phyloP scores from a whole-genome alignment of 208 protist genomes.

The Leptomonas pyrrhocoris region DNA sequence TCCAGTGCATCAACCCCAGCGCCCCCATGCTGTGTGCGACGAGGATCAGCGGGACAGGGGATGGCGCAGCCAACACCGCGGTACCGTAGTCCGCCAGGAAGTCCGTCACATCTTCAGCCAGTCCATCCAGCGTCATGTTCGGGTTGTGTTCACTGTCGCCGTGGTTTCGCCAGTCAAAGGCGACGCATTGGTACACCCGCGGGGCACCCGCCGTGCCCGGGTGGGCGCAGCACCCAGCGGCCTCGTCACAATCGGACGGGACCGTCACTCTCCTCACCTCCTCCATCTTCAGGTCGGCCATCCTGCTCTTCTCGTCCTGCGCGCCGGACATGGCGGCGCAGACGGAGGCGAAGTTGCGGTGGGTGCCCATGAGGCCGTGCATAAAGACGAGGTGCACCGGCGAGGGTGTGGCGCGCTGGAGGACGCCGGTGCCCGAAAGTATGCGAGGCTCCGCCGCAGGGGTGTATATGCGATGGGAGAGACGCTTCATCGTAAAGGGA shows the following conservation, averaged over 20 bases:
- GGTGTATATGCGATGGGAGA: conserved; percentile 24
- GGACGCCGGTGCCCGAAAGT: conserved; percentile 14
- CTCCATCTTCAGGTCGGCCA: conserved; percentile 26
- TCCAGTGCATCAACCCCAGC: conserved; percentile 52
- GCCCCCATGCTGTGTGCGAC: conserved; percentile 59
- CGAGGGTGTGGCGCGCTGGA: conserved; percentile 23
- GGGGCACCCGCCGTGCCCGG: conserved; percentile 6
- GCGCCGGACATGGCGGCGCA: conserved; percentile 37
- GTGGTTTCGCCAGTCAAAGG: conserved; percentile 63
- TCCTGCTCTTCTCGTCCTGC: conserved; percentile 24
- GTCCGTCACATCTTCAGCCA: conserved; percentile 45
- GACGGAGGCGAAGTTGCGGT: conserved; percentile 46
- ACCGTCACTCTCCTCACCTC: conserved; percentile 16
- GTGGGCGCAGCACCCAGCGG: conserved; percentile 3
- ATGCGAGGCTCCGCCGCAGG: conserved; percentile 15
- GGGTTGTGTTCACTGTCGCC: conserved; percentile 42
- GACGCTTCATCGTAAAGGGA: conserved; percentile 9
- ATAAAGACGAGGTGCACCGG: conserved; percentile 48
- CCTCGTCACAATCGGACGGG: conserved; percentile 6
- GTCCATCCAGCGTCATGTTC: conserved; percentile 41
- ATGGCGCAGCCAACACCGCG: background rate
- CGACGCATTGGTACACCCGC: conserved; percentile 31
- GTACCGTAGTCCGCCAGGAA: conserved; percentile 33
- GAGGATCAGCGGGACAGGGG: conserved; percentile 38
- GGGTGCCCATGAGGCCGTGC: conserved; percentile 50